These are phyloP conservation scores for Cymbomonas tetramitiformis DNA, from an alignment of 139 green algal genomes.

Conservation along the genomic window DNA sequence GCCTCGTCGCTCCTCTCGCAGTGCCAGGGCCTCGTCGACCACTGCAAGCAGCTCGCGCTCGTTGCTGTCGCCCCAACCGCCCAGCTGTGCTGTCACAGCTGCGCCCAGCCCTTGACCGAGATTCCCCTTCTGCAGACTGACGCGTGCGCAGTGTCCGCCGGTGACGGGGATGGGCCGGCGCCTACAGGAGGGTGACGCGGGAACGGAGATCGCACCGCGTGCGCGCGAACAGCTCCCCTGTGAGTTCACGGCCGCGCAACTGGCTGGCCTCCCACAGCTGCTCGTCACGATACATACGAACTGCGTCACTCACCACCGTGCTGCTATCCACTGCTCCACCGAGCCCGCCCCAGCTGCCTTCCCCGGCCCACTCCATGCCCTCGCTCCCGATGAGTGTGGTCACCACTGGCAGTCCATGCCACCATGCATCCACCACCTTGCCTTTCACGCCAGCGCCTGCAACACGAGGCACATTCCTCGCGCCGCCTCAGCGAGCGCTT, in stretches of 20 bases:
- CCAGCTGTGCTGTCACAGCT: conserved; percentile 27
- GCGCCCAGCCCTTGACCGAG: conserved; percentile 10
- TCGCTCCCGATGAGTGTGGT: conserved; percentile 43
- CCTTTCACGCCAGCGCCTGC: conserved; percentile 53
- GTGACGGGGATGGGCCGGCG: too few species aligned
- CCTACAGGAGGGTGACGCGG: too few species aligned
- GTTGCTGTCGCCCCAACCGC: too few species aligned
- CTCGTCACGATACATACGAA: conserved; percentile 26
- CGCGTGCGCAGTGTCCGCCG: too few species aligned
- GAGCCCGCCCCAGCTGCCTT: conserved; percentile 24
- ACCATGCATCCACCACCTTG: conserved; percentile 49
- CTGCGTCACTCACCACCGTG: too few species aligned
- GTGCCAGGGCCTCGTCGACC: too few species aligned
- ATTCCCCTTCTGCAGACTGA: background rate
- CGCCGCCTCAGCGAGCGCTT: too few species aligned
- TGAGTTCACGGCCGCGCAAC: background rate
- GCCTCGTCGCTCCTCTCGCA: too few species aligned
- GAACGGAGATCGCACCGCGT: too few species aligned
- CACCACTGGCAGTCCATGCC: conserved; percentile 35
- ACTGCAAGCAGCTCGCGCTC: too few species aligned
- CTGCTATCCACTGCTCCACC: background rate
- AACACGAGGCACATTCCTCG: too few species aligned
- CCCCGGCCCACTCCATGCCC: conserved; percentile 17
- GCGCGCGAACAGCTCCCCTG: background rate
- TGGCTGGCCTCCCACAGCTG: conserved; percentile 15